Conservation (phyloP, 106 monocot species). For the Phalaenopsis equestris region DNA sequence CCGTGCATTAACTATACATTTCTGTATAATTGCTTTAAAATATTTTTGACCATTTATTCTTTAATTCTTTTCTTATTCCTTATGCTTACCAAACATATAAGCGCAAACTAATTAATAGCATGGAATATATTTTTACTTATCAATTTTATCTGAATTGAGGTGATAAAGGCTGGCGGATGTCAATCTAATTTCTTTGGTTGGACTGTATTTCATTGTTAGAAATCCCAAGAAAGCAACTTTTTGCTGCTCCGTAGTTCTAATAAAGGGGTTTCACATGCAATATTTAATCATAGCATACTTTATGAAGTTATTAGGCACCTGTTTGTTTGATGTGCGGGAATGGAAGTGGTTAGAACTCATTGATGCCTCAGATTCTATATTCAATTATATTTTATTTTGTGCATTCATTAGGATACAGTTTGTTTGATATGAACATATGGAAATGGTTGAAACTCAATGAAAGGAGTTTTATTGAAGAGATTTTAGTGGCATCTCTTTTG, state of each 20-base stretch:
- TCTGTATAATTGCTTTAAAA: background rate
- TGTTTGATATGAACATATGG: background rate
- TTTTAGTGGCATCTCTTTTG: background rate
- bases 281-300: background rate
- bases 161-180: background rate
- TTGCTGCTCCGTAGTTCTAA: background rate
- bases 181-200: background rate
- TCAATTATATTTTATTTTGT: no score
- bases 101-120: background rate
- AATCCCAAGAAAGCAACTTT: background rate
- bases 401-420: background rate
- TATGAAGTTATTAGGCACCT: background rate
- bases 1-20: constrained; percentile 1
- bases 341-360: background rate
- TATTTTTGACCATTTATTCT: background rate
- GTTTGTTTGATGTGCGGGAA: background rate
- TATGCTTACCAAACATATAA: background rate
- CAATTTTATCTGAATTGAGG: background rate
- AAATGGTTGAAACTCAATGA: background rate
- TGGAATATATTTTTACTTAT: no score
- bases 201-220: background rate
- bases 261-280: background rate
- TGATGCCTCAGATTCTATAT: no score
- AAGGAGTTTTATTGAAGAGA: background rate
- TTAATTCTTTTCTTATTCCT: background rate